Evolutionary conservation across 2,329 filamentous ascomycete genomes (phyloP).

Genomic region (Zelopaecilomyces penicillatus): DNA sequence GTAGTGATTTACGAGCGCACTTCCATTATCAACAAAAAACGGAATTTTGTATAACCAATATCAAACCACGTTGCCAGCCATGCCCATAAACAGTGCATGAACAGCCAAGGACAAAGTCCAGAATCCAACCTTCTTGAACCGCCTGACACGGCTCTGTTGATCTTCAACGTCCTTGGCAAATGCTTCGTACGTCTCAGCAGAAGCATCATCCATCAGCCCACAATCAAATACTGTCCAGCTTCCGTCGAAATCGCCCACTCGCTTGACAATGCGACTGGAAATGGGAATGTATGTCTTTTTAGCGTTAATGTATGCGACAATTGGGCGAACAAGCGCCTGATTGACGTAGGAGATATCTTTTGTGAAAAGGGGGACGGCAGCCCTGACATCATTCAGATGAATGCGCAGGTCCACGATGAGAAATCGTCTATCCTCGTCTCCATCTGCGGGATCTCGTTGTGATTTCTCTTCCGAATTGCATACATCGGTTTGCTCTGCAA

Average conservation of each 20-base stretch:
- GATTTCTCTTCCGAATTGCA: slow-evolving; percentile 9
- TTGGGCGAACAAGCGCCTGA: slow-evolving; percentile 87
- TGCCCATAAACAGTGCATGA: slow-evolving; percentile 88
- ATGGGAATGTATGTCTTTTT: slow-evolving; percentile 93
- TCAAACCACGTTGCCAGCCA: slow-evolving; percentile 70
- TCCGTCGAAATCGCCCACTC: slow-evolving; percentile 80
- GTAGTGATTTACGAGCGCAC: background rate
- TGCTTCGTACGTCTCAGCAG: slow-evolving; percentile 87
- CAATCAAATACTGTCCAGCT: slow-evolving; percentile 93
- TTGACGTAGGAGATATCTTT: slow-evolving; percentile 91
- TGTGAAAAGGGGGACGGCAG: slow-evolving; percentile 86
- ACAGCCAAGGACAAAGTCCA: slow-evolving; percentile 91
- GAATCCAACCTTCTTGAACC: slow-evolving; percentile 91
- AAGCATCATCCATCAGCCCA: slow-evolving; percentile 87
- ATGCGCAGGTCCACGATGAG: slow-evolving; percentile 92
- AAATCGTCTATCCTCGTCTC: slow-evolving; percentile 61
- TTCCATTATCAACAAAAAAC: background rate
- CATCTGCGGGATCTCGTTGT: slow-evolving; percentile 5
- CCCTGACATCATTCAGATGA: slow-evolving; percentile 89
- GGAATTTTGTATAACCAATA: background rate
- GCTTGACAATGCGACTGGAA: slow-evolving; percentile 88
- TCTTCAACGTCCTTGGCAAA: slow-evolving; percentile 88
- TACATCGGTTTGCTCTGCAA: slow-evolving; percentile 9
- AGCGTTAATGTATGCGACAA: slow-evolving; percentile 96
- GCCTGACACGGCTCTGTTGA: slow-evolving; percentile 73